phyloP scores from a whole-genome alignment of 2,329 filamentous ascomycete species.

The Mollisia scopiformis region DNA sequence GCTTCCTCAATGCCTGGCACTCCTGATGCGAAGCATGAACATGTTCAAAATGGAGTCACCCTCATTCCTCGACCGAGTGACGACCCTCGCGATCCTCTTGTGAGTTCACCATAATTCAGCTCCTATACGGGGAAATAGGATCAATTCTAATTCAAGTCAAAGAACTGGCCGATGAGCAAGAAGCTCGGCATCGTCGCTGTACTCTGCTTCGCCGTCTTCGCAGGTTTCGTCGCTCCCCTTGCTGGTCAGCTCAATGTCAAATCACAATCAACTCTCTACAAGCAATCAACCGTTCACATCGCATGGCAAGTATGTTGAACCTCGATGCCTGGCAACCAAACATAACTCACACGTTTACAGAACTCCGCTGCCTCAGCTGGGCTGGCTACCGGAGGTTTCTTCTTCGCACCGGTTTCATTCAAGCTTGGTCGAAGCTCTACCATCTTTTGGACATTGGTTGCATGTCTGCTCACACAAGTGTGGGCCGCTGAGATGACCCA shows the following conservation, averaged over 20 bases:
- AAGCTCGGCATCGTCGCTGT: slow-evolving; percentile 38
- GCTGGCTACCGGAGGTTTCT: slow-evolving; percentile 42
- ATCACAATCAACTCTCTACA: slow-evolving; percentile 40
- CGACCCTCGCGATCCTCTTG: slow-evolving; percentile 39
- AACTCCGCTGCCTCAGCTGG: slow-evolving; percentile 44
- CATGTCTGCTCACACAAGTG: slow-evolving; percentile 39
- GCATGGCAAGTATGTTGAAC: slow-evolving; percentile 36
- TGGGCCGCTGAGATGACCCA: slow-evolving; percentile 43
- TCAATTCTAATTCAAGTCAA: background rate
- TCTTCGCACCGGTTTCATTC: slow-evolving; percentile 42
- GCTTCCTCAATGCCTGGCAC: background rate
- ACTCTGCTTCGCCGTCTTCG: slow-evolving; percentile 41
- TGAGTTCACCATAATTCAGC: slow-evolving; percentile 22
- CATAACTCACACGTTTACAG: slow-evolving; percentile 8
- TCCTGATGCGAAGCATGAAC: slow-evolving; percentile 9
- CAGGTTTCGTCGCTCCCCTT: slow-evolving; percentile 39
- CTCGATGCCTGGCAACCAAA: no score
- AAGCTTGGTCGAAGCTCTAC: slow-evolving; percentile 41
- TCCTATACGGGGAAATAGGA: no score
- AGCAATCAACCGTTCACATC: slow-evolving; percentile 37
- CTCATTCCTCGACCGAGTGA: slow-evolving; percentile 42
- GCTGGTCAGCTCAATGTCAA: slow-evolving; percentile 40
- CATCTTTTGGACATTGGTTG: slow-evolving; percentile 44
- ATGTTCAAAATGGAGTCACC: slow-evolving; percentile 38
- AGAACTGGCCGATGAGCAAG: slow-evolving; percentile 40